phyloP scores from a whole-genome alignment of 2,329 filamentous ascomycete genomes.

The Verticillium alfalfae region DNA sequence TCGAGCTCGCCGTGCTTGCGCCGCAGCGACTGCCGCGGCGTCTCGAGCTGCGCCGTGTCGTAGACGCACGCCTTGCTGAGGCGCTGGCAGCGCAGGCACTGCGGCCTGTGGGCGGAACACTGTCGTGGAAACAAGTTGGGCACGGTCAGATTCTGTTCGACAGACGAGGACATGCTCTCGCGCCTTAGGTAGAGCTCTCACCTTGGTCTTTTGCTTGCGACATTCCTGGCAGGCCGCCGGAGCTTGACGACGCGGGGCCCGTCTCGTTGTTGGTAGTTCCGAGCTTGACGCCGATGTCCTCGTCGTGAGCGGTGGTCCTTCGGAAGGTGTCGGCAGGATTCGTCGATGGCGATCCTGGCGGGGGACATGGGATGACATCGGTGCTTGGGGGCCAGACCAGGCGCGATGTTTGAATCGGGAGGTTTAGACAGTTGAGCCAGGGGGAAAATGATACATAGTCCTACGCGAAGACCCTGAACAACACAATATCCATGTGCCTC shows the following conservation, averaged over 20 bases:
- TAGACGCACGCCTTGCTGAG: not conserved
- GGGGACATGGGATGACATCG: not conserved
- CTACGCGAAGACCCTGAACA: no score
- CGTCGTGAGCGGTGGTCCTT: not conserved
- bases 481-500: no score
- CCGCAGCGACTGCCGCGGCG: not conserved
- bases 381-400: no score
- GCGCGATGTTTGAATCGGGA: no score
- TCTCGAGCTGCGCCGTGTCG: not conserved
- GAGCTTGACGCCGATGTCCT: not conserved
- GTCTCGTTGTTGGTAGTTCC: not conserved
- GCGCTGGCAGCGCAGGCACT: not conserved
- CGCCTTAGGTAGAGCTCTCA: not conserved
- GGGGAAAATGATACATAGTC: not conserved
- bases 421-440: not conserved
- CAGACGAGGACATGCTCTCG: not conserved
- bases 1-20: not conserved
- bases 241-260: not conserved
- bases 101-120: not conserved
- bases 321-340: not conserved
- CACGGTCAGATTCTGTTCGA: not conserved
- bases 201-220: not conserved
- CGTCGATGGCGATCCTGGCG: not conserved
- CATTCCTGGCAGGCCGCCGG: not conserved
- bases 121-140: not conserved